A percentile compares a stretch with the other conserved stretches of the same genome.
These are phyloP conservation scores for Arxiozyma slooffiae DNA, from an alignment of 1,139 yeast genomes.

Conservation along the genomic window DNA sequence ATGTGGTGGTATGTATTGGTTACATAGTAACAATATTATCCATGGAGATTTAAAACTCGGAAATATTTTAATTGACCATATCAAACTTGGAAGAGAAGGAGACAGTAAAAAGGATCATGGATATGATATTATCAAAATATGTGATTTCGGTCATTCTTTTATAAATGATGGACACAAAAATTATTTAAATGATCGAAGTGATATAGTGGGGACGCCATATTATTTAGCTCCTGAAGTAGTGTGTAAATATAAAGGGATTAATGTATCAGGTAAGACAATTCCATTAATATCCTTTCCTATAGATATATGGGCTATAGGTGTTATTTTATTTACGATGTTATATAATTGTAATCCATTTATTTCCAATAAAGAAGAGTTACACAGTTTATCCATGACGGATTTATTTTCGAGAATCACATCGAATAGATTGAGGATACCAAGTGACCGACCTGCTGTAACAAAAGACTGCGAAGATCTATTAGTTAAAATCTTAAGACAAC, in stretches of 20 bases:
- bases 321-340: slow-evolving; percentile 65
- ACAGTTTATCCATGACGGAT: neutral
- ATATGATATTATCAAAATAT: slow-evolving; percentile 4
- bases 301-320: slow-evolving; percentile 89
- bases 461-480: slow-evolving; percentile 2
- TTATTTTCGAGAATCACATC: slow-evolving; percentile 4
- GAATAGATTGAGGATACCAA: slow-evolving; percentile 1
- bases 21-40: slow-evolving; percentile 8
- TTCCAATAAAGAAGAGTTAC: slow-evolving; percentile 33
- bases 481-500: slow-evolving; percentile 2
- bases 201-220: slow-evolving; percentile 9
- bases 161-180: neutral
- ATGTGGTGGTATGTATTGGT: slow-evolving; percentile 7
- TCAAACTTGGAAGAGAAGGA: too few relatives aligned
- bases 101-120: neutral
- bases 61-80: slow-evolving; percentile 5
- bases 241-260: slow-evolving; percentile 1
- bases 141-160: slow-evolving; percentile 13
- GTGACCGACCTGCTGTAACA: neutral
- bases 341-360: slow-evolving; percentile 70
- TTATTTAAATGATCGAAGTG: neutral
- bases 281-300: slow-evolving; percentile 7
- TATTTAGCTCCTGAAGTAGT: slow-evolving; percentile 10
- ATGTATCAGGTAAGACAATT: slow-evolving; percentile 2
- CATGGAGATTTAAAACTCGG: slow-evolving; percentile 12